These are phyloP conservation scores for Musa itinerans DNA, from an alignment of 176 grass and related monocot genomes.

Conservation along the genomic window DNA sequence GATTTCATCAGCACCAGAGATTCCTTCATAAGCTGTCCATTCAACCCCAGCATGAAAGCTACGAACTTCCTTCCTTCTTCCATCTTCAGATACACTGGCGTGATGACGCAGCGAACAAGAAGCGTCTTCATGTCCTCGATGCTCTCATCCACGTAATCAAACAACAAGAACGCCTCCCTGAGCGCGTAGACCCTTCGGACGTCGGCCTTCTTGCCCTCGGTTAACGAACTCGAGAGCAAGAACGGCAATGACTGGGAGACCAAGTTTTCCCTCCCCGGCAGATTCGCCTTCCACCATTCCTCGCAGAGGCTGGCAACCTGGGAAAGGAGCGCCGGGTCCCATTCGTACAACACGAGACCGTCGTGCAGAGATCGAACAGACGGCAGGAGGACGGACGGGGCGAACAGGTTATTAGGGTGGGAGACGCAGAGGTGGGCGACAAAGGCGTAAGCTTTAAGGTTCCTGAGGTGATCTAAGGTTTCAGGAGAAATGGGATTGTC, in stretches of 20 bases:
- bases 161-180: conserved; percentile 65
- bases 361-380: conserved; percentile 52
- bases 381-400: conserved; percentile 41
- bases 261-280: conserved; percentile 51
- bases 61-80: conserved; percentile 68
- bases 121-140: conserved; percentile 70
- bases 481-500: background rate
- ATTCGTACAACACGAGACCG: conserved; percentile 43
- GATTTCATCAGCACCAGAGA: conserved; percentile 55
- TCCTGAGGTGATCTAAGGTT: conserved; percentile 16
- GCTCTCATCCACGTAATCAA: conserved; percentile 84
- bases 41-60: conserved; percentile 54
- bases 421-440: conserved; percentile 60
- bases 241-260: conserved; percentile 80
- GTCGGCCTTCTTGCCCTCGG: conserved; percentile 37
- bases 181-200: conserved; percentile 61
- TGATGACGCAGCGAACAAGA: conserved; percentile 59
- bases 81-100: conserved; percentile 58
- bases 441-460: conserved; percentile 33
- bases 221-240: conserved; percentile 62
- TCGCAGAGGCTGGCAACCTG: conserved; percentile 61
- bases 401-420: conserved; percentile 45
- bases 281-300: conserved; percentile 53
- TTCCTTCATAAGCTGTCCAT: conserved; percentile 52
- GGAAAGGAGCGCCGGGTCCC: conserved; percentile 42